phyloP scores from a whole-genome alignment of 148 eudicot genomes.

The Amaranthus palmeri region DNA sequence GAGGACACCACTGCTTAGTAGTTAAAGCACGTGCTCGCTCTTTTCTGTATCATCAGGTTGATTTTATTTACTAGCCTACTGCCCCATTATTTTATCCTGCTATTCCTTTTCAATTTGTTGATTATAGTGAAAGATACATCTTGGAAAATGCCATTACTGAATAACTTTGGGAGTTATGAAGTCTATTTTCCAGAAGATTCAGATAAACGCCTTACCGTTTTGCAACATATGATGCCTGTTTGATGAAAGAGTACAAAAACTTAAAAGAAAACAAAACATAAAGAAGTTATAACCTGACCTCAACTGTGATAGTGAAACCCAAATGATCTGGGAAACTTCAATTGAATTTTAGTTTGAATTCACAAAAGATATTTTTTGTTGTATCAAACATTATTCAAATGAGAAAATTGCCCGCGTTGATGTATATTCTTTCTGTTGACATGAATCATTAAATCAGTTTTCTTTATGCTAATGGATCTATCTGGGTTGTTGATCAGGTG shows the following conservation, averaged over 20 bases:
- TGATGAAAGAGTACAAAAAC: background rate
- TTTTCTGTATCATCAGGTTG: slow-evolving; percentile 96
- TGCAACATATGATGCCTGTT: background rate
- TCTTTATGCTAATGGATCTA: background rate
- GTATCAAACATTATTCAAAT: too few relatives aligned
- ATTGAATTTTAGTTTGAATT: too few relatives aligned
- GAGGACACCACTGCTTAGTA: slow-evolving; percentile 69
- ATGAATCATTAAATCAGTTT: background rate
- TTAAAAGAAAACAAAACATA: too few relatives aligned
- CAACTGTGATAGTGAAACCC: too few relatives aligned
- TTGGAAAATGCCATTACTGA: too few relatives aligned
- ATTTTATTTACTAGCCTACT: background rate
- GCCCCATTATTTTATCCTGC: background rate
- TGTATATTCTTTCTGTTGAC: background rate
- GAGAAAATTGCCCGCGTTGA: too few relatives aligned
- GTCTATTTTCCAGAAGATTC: background rate
- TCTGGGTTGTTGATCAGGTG: slow-evolving; percentile 44
- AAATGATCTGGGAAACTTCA: too few relatives aligned
- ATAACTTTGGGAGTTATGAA: too few relatives aligned
- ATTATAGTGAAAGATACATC: too few relatives aligned
- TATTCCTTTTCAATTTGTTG: too few relatives aligned
- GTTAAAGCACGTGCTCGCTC: slow-evolving; percentile 84
- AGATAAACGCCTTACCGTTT: background rate
- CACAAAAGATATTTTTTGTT: too few relatives aligned
- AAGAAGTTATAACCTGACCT: too few relatives aligned